Base-by-base conservation (phyloP, 2,329 filamentous ascomycete species). In the Ophiostoma novo-ulmi region DNA sequence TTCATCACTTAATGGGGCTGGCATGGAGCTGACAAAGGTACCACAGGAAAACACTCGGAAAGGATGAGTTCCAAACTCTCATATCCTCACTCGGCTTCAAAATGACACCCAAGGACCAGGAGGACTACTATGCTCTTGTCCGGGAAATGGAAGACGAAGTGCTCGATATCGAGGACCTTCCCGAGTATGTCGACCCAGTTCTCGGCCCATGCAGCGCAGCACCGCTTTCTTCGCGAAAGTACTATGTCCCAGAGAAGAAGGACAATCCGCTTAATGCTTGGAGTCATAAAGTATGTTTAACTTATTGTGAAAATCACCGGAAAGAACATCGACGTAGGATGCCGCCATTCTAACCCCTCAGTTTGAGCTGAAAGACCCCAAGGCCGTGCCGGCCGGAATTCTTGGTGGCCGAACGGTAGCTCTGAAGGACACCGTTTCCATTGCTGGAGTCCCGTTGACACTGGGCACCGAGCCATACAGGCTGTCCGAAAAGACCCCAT, bases 381-480 rank as follows among this genome's bases (percentile, higher is more conserved):
- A 5, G 1, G 73, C 73, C 14, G 65, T 64, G 4, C 26, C 61
- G 0, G 35, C 36, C 1, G 86, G 89, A 0, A 82, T 87, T 0
- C 80, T 94, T 0, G 90, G 92, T 73, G 91, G 91, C 13, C 85
- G 93, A 0, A 90, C 90, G 0, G 85, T 92, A 2, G 89, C 86
- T 0, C 84, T 93, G 67, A 94, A 94, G 79, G 91, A 94, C 75
- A 90, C 93, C 76, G 86, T 91, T 58, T 87, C 93, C 76, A 79
- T 94, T 17, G 85, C 87, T 14, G 91, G 90, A 0, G 86, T 35
- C 81, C 82, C 67, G 80, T 86, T 73, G 85, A 90, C 76, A 88
- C 87, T 75, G 41, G 76, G 75, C 75, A 87, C 84, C 1, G 79
- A 83, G 5, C 77, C 82, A 14, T 80, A 80, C 13, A 74, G 76